Evolutionary conservation across 1,284 basidiomycete species (phyloP), one percentile per base, ranked within the genome.

Genomic region (Pseudozyma hubeiensis): DNA sequence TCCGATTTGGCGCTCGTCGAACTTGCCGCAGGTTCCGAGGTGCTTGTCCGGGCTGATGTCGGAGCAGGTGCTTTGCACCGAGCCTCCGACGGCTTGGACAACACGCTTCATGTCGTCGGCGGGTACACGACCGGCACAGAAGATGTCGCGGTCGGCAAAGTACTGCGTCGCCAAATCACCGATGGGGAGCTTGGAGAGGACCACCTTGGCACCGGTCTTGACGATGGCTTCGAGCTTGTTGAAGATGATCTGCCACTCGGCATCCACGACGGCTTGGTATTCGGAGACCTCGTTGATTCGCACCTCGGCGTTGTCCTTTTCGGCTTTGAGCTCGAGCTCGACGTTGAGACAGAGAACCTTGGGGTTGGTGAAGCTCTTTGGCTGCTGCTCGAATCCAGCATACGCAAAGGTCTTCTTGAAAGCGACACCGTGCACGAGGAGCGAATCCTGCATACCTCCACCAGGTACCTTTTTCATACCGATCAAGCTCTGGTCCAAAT

Each of bases 351-450:
- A 97, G 34, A 98, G 88, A 56, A 99, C 90, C 76, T 94, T 91
- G 51, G 96, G 94, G 84, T 97, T 85, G 69, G 87, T 87, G 88
- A 99, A 98, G 24, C 89, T 88, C 87, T 99, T 99, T 48, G 97
- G 97, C 85, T 99, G 97, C 86, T 99, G 97, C 85, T 99, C 97
- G 46, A 97, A 97, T 56, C 97, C 97, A 46, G 97, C 97, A 81
- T 99, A 99, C 4, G 94, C 95, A 86, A 99, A 99, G 0, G 97
- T 99, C 88, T 99, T 99, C 86, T 98, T 98, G 90, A 99, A 99
- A 0, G 97, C 91, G 45, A 99, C 97, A 55, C 97, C 97, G 95
- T 89, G 58, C 95, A 89, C 55, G 24, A 84, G 71, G 33, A 92
- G 87, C 3, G 94, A 97, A 85, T 99, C 97, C 86, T 97, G 94